Evolutionary conservation across 345 rosid genomes (phyloP).

Genomic region (Schrenkiella parvula): DNA sequence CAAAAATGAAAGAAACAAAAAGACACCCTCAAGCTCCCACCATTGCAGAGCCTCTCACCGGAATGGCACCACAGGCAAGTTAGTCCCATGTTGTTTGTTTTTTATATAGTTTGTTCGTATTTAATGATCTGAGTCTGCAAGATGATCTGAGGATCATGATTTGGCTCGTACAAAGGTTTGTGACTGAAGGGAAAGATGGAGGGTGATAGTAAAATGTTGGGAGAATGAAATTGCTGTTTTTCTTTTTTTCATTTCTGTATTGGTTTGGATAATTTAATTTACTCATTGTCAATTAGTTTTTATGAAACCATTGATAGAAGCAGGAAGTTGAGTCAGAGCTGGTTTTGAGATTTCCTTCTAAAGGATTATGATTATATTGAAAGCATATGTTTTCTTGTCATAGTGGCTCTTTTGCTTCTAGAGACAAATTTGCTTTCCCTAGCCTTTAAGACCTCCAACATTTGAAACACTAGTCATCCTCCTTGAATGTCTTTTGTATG

Average conservation of each 20-base stretch:
- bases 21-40: slow-evolving; percentile 4
- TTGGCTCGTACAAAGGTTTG: slow-evolving; percentile 5
- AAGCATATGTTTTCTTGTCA: neutral
- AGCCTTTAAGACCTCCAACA: neutral
- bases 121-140: neutral
- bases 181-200: slow-evolving; percentile 7
- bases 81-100: neutral
- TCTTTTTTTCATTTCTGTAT: neutral
- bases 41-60: slow-evolving; percentile 18
- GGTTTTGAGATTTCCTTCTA: neutral
- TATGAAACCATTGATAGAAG: slow-evolving; percentile 11
- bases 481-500: neutral
- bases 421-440: neutral
- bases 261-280: slow-evolving; percentile 21
- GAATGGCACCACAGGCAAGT: slow-evolving; percentile 9
- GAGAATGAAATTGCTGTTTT: neutral
- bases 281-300: slow-evolving; percentile 5
- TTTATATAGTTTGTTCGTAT: neutral
- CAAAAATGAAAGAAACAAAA: slow-evolving; percentile 9
- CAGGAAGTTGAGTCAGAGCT: neutral
- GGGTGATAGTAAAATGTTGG: slow-evolving; percentile 5
- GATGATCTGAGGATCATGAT: neutral
- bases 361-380: neutral
- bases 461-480: neutral
- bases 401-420: neutral